phyloP scores from a whole-genome alignment of 2,329 filamentous ascomycete genomes.

The Apiospora aurea region DNA sequence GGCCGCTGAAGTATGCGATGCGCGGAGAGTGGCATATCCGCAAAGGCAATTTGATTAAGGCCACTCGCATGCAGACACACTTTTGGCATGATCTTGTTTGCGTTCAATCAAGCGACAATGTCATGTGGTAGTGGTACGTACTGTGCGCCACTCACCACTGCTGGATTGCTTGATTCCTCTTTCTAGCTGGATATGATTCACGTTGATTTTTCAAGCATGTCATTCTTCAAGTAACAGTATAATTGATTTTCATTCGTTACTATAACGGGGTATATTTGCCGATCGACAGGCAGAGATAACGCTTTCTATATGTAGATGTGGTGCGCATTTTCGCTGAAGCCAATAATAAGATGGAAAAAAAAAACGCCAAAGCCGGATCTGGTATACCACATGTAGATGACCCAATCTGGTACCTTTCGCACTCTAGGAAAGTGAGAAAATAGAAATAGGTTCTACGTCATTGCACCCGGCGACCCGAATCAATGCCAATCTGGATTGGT shows the following conservation, averaged over 20 bases:
- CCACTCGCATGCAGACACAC: neutral
- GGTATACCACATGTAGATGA: neutral
- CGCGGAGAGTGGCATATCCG: neutral
- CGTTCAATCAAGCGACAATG: neutral
- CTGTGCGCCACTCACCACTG: neutral
- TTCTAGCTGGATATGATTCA: neutral
- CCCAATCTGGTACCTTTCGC: neutral
- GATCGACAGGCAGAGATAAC: constrained; percentile 9
- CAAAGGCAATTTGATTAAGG: constrained; percentile 4
- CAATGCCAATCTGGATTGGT: neutral
- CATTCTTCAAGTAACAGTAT: neutral
- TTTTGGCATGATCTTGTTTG: neutral
- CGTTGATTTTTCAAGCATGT: neutral
- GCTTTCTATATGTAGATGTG: constrained; percentile 21
- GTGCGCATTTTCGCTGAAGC: constrained; percentile 6
- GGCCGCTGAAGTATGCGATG: neutral
- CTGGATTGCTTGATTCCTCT: neutral
- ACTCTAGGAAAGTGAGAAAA: neutral
- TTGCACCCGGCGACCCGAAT: neutral
- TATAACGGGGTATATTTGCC: constrained; percentile 13
- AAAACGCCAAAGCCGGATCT: neutral
- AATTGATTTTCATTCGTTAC: constrained; percentile 7
- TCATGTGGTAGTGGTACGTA: neutral
- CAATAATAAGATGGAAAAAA: neutral
- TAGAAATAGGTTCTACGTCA: constrained; percentile 1